Percentiles rank a stretch among this genome's conserved stretches.
Conservation (phyloP, 345 rosid species). For the Moricandia moricandioides region DNA sequence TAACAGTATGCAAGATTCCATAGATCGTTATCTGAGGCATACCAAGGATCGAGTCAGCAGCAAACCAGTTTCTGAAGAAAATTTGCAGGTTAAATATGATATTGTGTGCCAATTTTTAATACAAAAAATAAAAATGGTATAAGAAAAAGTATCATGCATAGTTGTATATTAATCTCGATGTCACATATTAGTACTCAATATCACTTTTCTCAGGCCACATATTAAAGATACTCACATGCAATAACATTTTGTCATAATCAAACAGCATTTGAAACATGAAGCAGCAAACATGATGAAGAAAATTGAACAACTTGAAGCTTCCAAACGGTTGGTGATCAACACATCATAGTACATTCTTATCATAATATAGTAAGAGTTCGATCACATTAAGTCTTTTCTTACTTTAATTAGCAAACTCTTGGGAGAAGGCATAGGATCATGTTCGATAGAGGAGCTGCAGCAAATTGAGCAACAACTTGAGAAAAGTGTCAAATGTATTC, state of each 20-base stretch:
- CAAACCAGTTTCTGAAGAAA: constrained; percentile 42
- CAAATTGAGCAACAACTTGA: constrained; percentile 61
- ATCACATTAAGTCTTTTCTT: background rate
- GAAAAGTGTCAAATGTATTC: constrained; percentile 49
- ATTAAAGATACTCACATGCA: constrained; percentile 21
- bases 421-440: constrained; percentile 54
- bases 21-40: constrained; percentile 51
- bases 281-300: constrained; percentile 67
- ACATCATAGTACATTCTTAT: background rate
- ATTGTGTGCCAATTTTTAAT: background rate
- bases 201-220: background rate
- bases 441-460: constrained; percentile 58
- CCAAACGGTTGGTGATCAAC: constrained; percentile 53
- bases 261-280: constrained; percentile 75
- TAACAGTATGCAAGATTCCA: constrained; percentile 51
- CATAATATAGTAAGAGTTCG: background rate
- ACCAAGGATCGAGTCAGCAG: constrained; percentile 40
- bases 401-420: constrained; percentile 45
- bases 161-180: background rate
- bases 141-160: background rate
- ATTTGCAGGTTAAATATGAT: constrained; percentile 42
- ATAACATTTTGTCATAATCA: constrained; percentile 31
- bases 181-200: background rate
- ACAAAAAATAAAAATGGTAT: background rate
- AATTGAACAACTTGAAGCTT: constrained; percentile 73